phyloP scores from a whole-genome alignment of 495 filamentous ascomycete species.

The Tuber brumale region DNA sequence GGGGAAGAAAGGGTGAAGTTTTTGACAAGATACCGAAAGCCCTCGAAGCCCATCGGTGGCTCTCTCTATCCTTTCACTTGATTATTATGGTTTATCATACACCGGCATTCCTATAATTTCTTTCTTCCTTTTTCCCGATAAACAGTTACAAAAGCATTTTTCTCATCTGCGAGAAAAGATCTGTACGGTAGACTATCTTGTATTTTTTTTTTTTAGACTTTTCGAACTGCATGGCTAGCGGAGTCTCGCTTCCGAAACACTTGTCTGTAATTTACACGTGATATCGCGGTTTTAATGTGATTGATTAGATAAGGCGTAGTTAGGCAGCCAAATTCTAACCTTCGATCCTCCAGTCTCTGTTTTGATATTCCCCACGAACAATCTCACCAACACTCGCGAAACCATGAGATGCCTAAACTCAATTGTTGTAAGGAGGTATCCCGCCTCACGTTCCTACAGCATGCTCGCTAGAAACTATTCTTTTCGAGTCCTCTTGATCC shows the following conservation, averaged over 20 bases:
- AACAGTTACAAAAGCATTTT: constrained; percentile 1
- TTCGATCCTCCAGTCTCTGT: not conserved
- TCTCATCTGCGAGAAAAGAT: not conserved
- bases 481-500: not conserved
- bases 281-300: not conserved
- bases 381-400: not conserved
- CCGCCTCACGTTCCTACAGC: not conserved
- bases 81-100: not conserved
- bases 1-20: not conserved
- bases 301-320: not conserved
- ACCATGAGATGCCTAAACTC: constrained; percentile 2
- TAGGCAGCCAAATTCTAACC: not conserved
- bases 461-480: not conserved
- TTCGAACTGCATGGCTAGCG: not conserved
- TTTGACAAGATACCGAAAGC: not conserved
- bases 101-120: not conserved
- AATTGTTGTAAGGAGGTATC: not conserved
- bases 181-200: constrained; percentile 4
- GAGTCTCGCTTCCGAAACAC: not conserved
- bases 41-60: not conserved
- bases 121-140: not conserved
- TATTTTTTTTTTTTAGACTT: constrained; percentile 6
- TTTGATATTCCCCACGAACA: not conserved
- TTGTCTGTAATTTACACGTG: not conserved
- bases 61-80: not conserved